Base-by-base conservation (phyloP, 352 stramenopile genomes). In the Phytophthora sp. region DNA sequence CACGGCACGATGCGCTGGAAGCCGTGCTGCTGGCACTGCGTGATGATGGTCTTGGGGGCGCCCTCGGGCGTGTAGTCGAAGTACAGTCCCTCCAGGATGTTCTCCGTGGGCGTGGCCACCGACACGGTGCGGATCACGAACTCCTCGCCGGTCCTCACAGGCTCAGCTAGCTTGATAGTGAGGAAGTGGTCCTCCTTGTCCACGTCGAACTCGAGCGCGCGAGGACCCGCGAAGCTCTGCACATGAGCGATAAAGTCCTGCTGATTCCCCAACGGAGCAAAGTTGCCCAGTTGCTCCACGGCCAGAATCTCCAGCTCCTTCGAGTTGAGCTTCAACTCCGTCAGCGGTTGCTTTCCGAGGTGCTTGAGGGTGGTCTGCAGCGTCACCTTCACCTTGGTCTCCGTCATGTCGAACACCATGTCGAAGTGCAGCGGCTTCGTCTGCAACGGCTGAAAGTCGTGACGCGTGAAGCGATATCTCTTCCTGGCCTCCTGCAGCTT, bases 1-100 rank as follows among this genome's bases (percentile, higher is more conserved):
- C 84, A 90, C 24, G 81, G 83, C 57, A 89, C 82, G 38, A 92
- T 90, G 43, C 81, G 81, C 68, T 91, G 81, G 66, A 89, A 92
- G 24, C 81, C 83, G 45, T 90, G 83, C 72, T 92, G 83, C 63
- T 92, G 83, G 66, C 81, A 92, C 53, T 92, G 83, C 50, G 83
- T 92, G 54, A 92, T 92, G 63, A 92, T 92, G 26, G 83, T 92
- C 68, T 83, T 85, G 24, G 83, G 81, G 4, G 76, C 68, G 5
- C 77, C 81, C 53, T 84, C 69, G 2, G 83, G 83, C 35, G 81
- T 90, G 69, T 89, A 92, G 58, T 92, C 83, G 48, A 76, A 92
- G 76, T 92, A 92, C 37, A 92, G 54, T 15, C 83, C 83, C 45
- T 92, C 83, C 10, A 92, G 58, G 34, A 92, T 92, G 67, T 89